Percentiles rank a stretch among this genome's conserved stretches.
Evolutionary conservation across 805 yeast species (phyloP).

Genomic region (Lachancea waltii): DNA sequence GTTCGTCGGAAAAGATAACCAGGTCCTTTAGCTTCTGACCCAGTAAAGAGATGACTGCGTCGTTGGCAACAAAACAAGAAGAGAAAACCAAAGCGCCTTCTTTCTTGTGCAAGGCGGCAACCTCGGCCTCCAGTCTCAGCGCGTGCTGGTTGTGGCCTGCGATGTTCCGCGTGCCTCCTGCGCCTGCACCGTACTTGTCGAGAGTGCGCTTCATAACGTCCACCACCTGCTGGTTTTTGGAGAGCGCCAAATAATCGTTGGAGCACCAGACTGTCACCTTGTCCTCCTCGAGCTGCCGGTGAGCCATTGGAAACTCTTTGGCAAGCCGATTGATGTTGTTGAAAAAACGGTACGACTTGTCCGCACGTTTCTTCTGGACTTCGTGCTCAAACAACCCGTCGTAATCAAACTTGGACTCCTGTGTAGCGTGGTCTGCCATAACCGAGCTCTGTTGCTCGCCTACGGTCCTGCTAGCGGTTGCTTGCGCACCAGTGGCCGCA

Average conservation of each 20-base stretch:
- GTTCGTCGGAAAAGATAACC: constrained; percentile 86
- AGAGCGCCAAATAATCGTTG: constrained; percentile 95
- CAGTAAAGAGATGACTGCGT: constrained; percentile 82
- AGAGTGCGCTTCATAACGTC: constrained; percentile 72
- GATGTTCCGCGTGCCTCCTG: constrained; percentile 98
- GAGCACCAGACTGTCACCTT: constrained; percentile 99
- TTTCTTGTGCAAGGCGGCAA: constrained; percentile 88
- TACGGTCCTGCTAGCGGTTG: constrained; percentile 19
- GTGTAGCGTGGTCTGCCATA: constrained; percentile 35
- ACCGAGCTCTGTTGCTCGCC: constrained; percentile 22
- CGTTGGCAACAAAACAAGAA: constrained; percentile 95
- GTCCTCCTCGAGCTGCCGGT: constrained; percentile 63
- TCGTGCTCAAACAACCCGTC: constrained; percentile 62
- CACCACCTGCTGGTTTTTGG: constrained; percentile 67
- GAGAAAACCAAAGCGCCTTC: constrained; percentile 93
- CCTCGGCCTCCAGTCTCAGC: constrained; percentile 74
- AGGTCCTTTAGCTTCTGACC: constrained; percentile 88
- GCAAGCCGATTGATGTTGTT: constrained; percentile 97
- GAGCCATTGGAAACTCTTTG: constrained; percentile 88
- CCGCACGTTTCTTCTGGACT: constrained; percentile 66
- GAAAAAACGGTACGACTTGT: constrained; percentile 91
- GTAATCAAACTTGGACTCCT: constrained; percentile 60
- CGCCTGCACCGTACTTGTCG: constrained; percentile 93
- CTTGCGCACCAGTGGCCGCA: constrained; percentile 28
- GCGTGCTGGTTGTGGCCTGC: constrained; percentile 96